Evolutionary conservation across 352 stramenopile genomes (phyloP).

Genomic region (Pseudoperonospora humuli): DNA sequence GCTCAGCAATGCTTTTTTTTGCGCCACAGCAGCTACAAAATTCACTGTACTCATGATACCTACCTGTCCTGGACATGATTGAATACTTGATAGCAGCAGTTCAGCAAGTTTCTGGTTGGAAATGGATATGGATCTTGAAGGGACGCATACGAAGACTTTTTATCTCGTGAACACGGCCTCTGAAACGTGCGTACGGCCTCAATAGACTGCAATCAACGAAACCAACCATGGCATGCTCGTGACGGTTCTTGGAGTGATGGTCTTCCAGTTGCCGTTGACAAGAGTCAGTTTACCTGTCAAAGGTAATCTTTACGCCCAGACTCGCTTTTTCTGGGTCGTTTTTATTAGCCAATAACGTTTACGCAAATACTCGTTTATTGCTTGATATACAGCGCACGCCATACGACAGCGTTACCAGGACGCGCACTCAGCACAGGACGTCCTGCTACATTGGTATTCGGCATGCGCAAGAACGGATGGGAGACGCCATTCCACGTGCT

Average conservation of each 20-base stretch:
- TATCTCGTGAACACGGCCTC: neutral
- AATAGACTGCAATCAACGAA: neutral
- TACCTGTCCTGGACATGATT: neutral
- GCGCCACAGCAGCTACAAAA: neutral
- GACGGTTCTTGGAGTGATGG: slow-evolving; percentile 6
- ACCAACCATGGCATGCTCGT: slow-evolving; percentile 5
- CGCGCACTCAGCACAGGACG: neutral
- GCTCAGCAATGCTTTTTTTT: neutral
- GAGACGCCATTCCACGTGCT: slow-evolving; percentile 74
- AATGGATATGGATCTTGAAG: slow-evolving; percentile 12
- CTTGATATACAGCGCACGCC: slow-evolving; percentile 24
- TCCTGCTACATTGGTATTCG: neutral
- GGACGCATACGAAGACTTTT: slow-evolving; percentile 1
- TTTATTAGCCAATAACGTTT: neutral
- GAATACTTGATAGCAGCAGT: neutral
- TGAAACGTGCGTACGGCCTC: neutral
- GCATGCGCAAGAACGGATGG: slow-evolving; percentile 74
- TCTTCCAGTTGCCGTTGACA: slow-evolving; percentile 5
- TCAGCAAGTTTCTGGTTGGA: no score
- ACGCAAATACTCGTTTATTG: neutral
- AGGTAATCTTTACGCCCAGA: neutral
- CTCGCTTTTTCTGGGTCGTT: slow-evolving; percentile 8
- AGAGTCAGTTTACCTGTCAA: slow-evolving; percentile 7
- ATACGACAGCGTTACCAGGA: slow-evolving; percentile 8
- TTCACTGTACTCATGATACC: no score